These are phyloP conservation scores for Solanum neorickii DNA, from an alignment of 257 asterid species.

Conservation along the genomic window DNA sequence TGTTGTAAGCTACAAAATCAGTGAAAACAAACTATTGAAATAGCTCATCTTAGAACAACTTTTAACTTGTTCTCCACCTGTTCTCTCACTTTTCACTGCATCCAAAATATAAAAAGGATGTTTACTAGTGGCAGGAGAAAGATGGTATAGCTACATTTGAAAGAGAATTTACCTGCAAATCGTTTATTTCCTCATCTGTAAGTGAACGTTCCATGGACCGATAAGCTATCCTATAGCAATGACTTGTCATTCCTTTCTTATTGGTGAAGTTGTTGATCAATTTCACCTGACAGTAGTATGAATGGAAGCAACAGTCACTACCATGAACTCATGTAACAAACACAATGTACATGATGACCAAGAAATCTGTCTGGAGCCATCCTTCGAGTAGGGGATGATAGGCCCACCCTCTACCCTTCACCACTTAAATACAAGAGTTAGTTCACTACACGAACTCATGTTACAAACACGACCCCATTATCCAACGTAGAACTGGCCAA, in stretches of 20 bases:
- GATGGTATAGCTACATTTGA: neutral
- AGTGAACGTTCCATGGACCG: conserved; percentile 93
- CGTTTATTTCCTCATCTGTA: conserved; percentile 85
- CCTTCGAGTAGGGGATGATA: neutral
- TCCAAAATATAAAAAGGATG: neutral
- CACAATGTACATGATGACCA: neutral
- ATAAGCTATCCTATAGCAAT: conserved; percentile 76
- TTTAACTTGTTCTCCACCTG: conserved; percentile 75
- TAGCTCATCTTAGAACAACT: conserved; percentile 66
- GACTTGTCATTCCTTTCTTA: conserved; percentile 94
- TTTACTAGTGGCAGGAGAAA: neutral
- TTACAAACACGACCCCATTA: neutral
- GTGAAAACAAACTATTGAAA: neutral
- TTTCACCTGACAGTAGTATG: conserved; percentile 34
- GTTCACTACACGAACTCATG: neutral
- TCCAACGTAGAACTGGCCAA: too few relatives aligned
- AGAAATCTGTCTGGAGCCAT: neutral
- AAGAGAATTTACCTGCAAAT: conserved; percentile 51
- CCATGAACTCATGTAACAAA: neutral
- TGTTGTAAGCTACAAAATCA: neutral
- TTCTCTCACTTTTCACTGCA: conserved; percentile 88
- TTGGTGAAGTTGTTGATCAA: conserved; percentile 73
- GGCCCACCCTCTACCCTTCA: neutral
- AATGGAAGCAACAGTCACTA: neutral
- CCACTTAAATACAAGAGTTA: neutral